Evolutionary conservation across 1,284 basidiomycete genomes (phyloP).

Genomic region (Fomitopsis pinicola): DNA sequence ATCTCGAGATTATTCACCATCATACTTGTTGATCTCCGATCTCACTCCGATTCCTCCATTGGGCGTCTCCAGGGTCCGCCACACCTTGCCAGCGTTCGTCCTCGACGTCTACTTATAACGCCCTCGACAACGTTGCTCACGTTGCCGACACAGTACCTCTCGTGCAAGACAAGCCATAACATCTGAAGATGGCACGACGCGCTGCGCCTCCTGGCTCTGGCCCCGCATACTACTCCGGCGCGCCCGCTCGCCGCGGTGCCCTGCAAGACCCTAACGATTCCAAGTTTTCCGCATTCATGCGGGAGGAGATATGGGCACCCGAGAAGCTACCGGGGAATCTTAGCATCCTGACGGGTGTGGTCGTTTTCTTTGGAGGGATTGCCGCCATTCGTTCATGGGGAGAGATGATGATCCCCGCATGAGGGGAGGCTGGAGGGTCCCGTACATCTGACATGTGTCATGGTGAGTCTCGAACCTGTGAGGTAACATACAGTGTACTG

Average conservation of each 20-base stretch:
- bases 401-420: constrained; percentile 68
- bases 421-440: constrained; percentile 11
- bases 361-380: constrained; percentile 65
- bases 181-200: constrained; percentile 58
- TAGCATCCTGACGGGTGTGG: constrained; percentile 58
- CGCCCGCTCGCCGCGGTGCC: constrained; percentile 29
- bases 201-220: constrained; percentile 48
- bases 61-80: neutral
- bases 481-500: neutral
- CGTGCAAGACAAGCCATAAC: neutral
- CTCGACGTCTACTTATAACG: neutral
- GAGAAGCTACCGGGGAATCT: constrained; percentile 72
- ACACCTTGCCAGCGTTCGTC: neutral
- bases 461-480: neutral
- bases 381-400: constrained; percentile 65
- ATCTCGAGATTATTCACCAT: no score
- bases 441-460: neutral
- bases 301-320: constrained; percentile 63
- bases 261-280: constrained; percentile 55
- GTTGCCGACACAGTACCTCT: neutral
- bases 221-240: constrained; percentile 47
- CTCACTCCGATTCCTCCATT: no score
- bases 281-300: constrained; percentile 53
- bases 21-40: no score
- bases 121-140: neutral